Evolutionary conservation across 805 yeast genomes (phyloP).

Genomic region (Suhomyces sp.): DNA sequence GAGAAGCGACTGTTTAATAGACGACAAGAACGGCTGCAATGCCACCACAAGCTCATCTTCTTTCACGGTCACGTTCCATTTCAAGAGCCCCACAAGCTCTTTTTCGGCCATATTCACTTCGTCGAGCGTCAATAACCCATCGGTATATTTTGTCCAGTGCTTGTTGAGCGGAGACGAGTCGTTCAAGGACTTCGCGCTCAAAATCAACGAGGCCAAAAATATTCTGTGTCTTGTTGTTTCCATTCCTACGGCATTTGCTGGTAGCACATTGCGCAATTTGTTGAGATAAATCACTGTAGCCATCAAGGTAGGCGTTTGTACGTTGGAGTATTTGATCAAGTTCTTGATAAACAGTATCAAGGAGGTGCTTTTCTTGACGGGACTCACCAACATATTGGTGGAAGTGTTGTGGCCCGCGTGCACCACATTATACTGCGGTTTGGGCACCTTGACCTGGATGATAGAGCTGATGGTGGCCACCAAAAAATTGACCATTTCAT

Average conservation of each 20-base stretch:
- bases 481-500: constrained; percentile 56
- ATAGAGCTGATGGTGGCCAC: constrained; percentile 59
- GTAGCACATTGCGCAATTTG: constrained; percentile 72
- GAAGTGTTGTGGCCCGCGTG: constrained; percentile 24
- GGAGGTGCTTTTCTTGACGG: constrained; percentile 22
- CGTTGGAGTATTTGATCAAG: constrained; percentile 78
- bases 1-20: constrained; percentile 57
- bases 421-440: constrained; percentile 28
- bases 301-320: constrained; percentile 94
- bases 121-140: constrained; percentile 68
- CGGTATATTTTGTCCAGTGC: constrained; percentile 94
- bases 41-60: constrained; percentile 68
- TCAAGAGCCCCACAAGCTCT: constrained; percentile 75
- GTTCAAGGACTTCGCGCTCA: constrained; percentile 90
- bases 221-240: constrained; percentile 91
- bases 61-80: constrained; percentile 78
- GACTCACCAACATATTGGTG: constrained; percentile 20
- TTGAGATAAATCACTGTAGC: constrained; percentile 81
- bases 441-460: constrained; percentile 41
- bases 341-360: constrained; percentile 66
- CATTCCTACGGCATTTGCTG: constrained; percentile 87
- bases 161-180: constrained; percentile 94
- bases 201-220: constrained; percentile 80
- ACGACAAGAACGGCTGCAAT: constrained; percentile 70
- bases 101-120: constrained; percentile 92